A percentile compares a stretch with the other conserved stretches of the same genome.
Evolutionary conservation across 2,329 filamentous ascomycete species (phyloP).

Genomic region (Neocatenulostroma microsporum): DNA sequence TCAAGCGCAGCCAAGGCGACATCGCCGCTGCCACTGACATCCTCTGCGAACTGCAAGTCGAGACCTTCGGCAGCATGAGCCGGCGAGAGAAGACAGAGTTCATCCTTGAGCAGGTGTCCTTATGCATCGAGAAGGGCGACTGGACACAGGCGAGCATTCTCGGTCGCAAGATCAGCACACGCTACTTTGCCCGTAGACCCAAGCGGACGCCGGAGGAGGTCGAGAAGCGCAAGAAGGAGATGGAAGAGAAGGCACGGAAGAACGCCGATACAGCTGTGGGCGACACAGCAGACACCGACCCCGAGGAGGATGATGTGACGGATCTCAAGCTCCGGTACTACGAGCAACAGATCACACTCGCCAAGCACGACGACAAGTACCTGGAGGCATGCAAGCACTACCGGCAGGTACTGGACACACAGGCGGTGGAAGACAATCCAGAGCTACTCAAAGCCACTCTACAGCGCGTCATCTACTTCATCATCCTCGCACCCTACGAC

Average conservation of each 20-base stretch:
- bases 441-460: slow-evolving; percentile 76
- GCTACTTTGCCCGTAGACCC: slow-evolving; percentile 80
- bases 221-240: slow-evolving; percentile 82
- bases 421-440: slow-evolving; percentile 85
- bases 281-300: slow-evolving; percentile 62
- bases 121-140: slow-evolving; percentile 92
- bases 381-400: slow-evolving; percentile 98
- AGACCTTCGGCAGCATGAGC: slow-evolving; percentile 98
- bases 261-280: slow-evolving; percentile 35
- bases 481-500: slow-evolving; percentile 92
- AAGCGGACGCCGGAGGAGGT: slow-evolving; percentile 86
- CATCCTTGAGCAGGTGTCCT: slow-evolving; percentile 84
- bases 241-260: slow-evolving; percentile 74
- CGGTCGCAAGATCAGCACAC: slow-evolving; percentile 92
- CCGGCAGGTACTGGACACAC: slow-evolving; percentile 90
- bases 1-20: slow-evolving; percentile 94
- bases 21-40: slow-evolving; percentile 84
- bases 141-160: slow-evolving; percentile 95
- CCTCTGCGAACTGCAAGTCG: slow-evolving; percentile 93
- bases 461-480: slow-evolving; percentile 93
- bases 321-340: slow-evolving; percentile 95
- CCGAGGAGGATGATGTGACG: slow-evolving; percentile 82
- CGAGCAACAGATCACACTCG: slow-evolving; percentile 90
- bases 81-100: slow-evolving; percentile 98
- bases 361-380: slow-evolving; percentile 96